Conservation (phyloP, 2,329 filamentous ascomycete species). For the Neoascochyta sp. region DNA sequence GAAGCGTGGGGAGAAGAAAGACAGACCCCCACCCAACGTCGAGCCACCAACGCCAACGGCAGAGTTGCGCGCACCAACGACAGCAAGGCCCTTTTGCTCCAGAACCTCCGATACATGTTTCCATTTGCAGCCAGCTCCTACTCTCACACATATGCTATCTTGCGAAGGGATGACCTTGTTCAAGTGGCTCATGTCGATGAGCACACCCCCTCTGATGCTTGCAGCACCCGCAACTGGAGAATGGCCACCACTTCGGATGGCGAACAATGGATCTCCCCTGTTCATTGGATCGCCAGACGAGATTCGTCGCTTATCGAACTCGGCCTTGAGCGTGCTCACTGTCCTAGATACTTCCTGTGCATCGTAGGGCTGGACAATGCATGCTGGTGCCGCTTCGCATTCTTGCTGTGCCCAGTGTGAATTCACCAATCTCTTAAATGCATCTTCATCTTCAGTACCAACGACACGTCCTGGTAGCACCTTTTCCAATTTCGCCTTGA, state of each 20-base stretch:
- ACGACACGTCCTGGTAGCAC: slow-evolving; percentile 13
- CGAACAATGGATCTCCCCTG: slow-evolving; percentile 24
- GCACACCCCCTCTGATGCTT: slow-evolving; percentile 17
- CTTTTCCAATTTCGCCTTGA: slow-evolving; percentile 9
- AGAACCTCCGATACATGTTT: slow-evolving; percentile 13
- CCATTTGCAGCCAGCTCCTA: slow-evolving; percentile 22
- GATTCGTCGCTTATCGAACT: slow-evolving; percentile 23
- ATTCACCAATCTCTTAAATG: slow-evolving; percentile 13
- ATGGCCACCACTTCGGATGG: slow-evolving; percentile 51
- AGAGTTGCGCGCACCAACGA: slow-evolving; percentile 22
- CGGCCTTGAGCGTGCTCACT: slow-evolving; percentile 25
- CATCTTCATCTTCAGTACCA: slow-evolving; percentile 2
- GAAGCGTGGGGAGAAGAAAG: slow-evolving; percentile 30
- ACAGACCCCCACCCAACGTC: slow-evolving; percentile 37
- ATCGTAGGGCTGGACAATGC: slow-evolving; percentile 27
- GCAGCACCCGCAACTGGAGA: slow-evolving; percentile 16
- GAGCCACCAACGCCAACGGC: slow-evolving; percentile 31
- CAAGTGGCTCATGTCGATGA: slow-evolving; percentile 18
- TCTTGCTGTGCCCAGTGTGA: slow-evolving; percentile 35
- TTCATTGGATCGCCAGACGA: background rate
- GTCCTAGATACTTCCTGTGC: slow-evolving; percentile 27
- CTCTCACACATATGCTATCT: slow-evolving; percentile 1
- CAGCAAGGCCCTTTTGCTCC: slow-evolving; percentile 14
- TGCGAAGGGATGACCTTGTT: slow-evolving; percentile 6
- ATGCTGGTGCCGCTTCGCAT: slow-evolving; percentile 30